Conservation (phyloP, 345 rosid genomes). For the Turritis glabra region DNA sequence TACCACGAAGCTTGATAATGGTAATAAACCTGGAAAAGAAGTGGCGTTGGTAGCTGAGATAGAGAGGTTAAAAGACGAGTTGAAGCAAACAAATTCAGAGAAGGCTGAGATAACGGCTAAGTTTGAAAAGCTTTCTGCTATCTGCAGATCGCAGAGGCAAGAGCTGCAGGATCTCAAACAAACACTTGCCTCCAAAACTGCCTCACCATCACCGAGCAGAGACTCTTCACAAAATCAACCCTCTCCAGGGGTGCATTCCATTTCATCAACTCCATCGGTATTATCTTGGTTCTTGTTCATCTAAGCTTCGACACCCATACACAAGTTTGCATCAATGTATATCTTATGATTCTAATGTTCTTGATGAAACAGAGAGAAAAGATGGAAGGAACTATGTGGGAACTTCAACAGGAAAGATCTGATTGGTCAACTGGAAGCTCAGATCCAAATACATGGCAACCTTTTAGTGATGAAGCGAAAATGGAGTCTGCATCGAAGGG, state of each 20-base stretch:
- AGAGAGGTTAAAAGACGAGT: slow-evolving; percentile 70
- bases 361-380: slow-evolving; percentile 47
- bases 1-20: slow-evolving; percentile 54
- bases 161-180: slow-evolving; percentile 97
- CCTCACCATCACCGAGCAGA: slow-evolving; percentile 60
- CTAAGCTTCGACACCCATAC: not conserved
- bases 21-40: slow-evolving; percentile 47
- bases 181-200: slow-evolving; percentile 57
- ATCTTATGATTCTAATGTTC: slow-evolving; percentile 18
- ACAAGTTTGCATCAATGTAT: slow-evolving; percentile 10
- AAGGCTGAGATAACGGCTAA: slow-evolving; percentile 78
- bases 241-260: slow-evolving; percentile 47
- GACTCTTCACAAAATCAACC: slow-evolving; percentile 47
- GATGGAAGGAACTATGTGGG: slow-evolving; percentile 42
- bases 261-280: slow-evolving; percentile 49
- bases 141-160: slow-evolving; percentile 93
- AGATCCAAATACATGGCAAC: slow-evolving; percentile 70
- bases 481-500: slow-evolving; percentile 47
- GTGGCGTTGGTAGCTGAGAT: slow-evolving; percentile 66
- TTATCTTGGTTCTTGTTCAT: slow-evolving; percentile 12
- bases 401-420: slow-evolving; percentile 50
- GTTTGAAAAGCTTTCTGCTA: slow-evolving; percentile 90
- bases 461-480: slow-evolving; percentile 64
- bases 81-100: slow-evolving; percentile 71
- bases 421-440: slow-evolving; percentile 52